Evolutionary conservation across 2,329 filamentous ascomycete genomes (phyloP).

Genomic region (Venturia pyrina): DNA sequence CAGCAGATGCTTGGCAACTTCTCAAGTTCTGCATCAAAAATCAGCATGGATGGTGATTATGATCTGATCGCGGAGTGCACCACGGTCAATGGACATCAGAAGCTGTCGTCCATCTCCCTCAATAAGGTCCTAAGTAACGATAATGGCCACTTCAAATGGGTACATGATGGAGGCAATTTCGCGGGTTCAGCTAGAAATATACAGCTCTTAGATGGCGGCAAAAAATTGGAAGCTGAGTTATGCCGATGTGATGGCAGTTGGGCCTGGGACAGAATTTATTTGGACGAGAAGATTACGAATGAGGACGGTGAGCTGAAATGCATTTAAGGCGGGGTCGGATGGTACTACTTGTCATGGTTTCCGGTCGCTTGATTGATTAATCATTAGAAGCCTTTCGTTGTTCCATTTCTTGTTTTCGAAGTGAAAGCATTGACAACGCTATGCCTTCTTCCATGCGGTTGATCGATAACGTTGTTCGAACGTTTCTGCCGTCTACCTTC

Average conservation of each 20-base stretch:
- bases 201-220: conserved; percentile 3
- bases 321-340: background rate
- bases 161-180: conserved; percentile 8
- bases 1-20: conserved; percentile 10
- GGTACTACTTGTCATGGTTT: background rate
- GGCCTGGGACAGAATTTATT: background rate
- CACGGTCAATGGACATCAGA: background rate
- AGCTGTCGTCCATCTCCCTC: conserved; percentile 8
- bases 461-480: no score
- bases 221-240: conserved; percentile 8
- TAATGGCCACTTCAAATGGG: conserved; percentile 12
- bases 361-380: no score
- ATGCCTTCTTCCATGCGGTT: no score
- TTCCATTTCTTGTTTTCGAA: no score
- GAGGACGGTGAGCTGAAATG: conserved; percentile 10
- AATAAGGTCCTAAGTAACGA: conserved; percentile 10
- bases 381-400: no score
- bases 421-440: no score
- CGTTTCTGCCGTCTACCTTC: no score
- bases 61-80: conserved; percentile 10
- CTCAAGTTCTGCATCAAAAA: background rate
- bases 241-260: conserved; percentile 5
- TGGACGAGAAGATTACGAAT: conserved; percentile 13
- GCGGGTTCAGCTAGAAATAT: conserved; percentile 10
- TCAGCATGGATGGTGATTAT: conserved; percentile 6